Conservation (phyloP, 306 rosid genomes). For the Phaseolus lunatus region DNA sequence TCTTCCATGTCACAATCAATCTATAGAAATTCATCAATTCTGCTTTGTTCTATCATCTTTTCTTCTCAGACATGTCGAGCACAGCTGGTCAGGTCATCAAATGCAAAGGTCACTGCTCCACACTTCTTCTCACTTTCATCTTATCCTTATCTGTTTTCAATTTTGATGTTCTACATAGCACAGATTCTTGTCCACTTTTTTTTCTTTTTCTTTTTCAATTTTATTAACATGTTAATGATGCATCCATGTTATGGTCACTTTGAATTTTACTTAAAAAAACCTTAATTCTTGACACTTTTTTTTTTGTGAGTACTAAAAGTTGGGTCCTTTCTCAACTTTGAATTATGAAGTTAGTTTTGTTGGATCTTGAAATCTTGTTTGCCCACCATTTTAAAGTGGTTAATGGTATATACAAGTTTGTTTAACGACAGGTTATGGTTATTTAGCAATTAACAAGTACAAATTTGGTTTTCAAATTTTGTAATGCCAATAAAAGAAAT, state of each 20-base stretch:
- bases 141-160: background rate
- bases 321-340: background rate
- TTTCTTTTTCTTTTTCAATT: background rate
- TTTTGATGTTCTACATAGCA: background rate
- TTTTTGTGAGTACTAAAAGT: background rate
- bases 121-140: background rate
- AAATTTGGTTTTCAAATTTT: background rate
- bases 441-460: background rate
- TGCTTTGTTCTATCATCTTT: background rate
- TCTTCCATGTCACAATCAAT: background rate
- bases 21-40: background rate
- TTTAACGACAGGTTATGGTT: background rate
- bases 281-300: background rate
- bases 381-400: background rate
- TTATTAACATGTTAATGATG: background rate
- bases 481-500: no score
- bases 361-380: background rate
- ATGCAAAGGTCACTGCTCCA: constrained; percentile 60
- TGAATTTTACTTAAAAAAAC: background rate
- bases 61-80: constrained; percentile 50
- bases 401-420: background rate
- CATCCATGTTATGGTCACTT: background rate
- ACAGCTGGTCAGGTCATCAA: constrained; percentile 71
- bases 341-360: background rate
- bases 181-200: background rate